Evolutionary conservation across 225 moss, liverwort and hornwort genomes (phyloP).

Genomic region (Bryoerythrophyllum caledonicum): DNA sequence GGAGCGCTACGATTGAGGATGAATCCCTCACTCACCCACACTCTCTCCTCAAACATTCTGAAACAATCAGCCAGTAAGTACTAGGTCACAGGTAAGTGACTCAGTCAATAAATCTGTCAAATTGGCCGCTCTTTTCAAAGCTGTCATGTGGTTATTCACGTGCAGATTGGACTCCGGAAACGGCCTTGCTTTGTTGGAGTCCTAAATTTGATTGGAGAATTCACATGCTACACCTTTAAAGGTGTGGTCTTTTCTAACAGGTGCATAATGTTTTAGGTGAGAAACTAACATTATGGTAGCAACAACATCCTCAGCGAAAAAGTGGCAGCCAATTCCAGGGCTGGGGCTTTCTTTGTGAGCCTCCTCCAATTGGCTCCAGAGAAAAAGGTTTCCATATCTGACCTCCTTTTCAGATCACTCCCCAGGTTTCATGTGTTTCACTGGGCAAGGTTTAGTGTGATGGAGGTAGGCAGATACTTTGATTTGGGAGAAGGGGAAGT

Average conservation of each 20-base stretch:
- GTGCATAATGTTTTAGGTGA: background rate
- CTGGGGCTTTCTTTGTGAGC: slow-evolving; percentile 6
- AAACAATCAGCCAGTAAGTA: slow-evolving; percentile 10
- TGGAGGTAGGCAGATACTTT: too few species aligned
- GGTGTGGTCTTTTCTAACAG: background rate
- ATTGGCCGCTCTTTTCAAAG: background rate
- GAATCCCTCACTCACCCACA: background rate
- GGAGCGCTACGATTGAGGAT: slow-evolving; percentile 24
- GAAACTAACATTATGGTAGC: background rate
- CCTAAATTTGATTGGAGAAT: background rate
- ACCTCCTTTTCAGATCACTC: background rate
- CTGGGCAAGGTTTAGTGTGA: background rate
- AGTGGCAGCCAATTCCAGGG: background rate
- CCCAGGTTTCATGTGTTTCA: background rate
- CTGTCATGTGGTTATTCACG: background rate
- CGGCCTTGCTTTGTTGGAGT: background rate
- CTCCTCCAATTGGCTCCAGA: background rate
- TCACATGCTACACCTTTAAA: background rate
- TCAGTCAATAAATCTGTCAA: background rate
- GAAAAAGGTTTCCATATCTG: background rate
- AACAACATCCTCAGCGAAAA: slow-evolving; percentile 3
- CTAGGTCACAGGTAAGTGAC: background rate
- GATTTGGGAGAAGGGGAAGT: background rate
- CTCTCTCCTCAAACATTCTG: background rate
- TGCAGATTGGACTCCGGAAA: background rate